phyloP scores from a whole-genome alignment of 2,329 filamentous ascomycete species.

The Xylaria polymorpha region DNA sequence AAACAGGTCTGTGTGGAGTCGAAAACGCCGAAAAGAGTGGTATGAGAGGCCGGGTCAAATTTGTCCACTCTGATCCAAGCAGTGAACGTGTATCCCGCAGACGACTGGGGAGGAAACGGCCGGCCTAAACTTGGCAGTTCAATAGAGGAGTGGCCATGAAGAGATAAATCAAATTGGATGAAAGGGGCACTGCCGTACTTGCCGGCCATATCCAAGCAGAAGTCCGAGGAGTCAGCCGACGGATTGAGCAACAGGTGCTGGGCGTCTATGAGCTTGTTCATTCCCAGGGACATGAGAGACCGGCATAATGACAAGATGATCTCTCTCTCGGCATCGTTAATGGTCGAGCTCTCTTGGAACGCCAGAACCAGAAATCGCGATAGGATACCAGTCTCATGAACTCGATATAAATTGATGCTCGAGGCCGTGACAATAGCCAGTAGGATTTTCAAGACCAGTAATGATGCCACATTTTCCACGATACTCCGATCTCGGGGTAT shows the following conservation, averaged over 20 bases:
- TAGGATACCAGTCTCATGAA: slow-evolving; percentile 79
- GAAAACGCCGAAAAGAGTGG: slow-evolving; percentile 95
- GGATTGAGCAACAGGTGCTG: slow-evolving; percentile 73
- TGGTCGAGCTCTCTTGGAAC: slow-evolving; percentile 63
- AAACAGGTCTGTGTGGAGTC: slow-evolving; percentile 94
- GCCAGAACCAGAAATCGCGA: slow-evolving; percentile 73
- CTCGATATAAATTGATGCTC: slow-evolving; percentile 73
- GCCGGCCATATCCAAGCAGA: slow-evolving; percentile 78
- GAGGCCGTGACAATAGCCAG: slow-evolving; percentile 69
- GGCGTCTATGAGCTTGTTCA: slow-evolving; percentile 84
- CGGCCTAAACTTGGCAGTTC: slow-evolving; percentile 89
- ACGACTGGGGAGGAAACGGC: slow-evolving; percentile 82
- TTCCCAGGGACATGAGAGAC: slow-evolving; percentile 77
- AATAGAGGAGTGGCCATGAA: slow-evolving; percentile 88
- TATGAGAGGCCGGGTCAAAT: slow-evolving; percentile 87
- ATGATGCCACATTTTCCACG: slow-evolving; percentile 64
- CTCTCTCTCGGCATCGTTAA: slow-evolving; percentile 66
- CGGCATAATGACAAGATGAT: slow-evolving; percentile 75
- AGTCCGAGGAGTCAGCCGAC: slow-evolving; percentile 69
- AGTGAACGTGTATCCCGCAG: slow-evolving; percentile 88
- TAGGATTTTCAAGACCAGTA: slow-evolving; percentile 75
- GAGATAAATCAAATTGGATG: slow-evolving; percentile 92
- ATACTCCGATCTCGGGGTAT: slow-evolving; percentile 62
- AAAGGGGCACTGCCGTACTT: slow-evolving; percentile 82
- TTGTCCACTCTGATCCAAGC: slow-evolving; percentile 90